Conservation (phyloP, 2,329 filamentous ascomycete species). For the Cytospora schulzeri region DNA sequence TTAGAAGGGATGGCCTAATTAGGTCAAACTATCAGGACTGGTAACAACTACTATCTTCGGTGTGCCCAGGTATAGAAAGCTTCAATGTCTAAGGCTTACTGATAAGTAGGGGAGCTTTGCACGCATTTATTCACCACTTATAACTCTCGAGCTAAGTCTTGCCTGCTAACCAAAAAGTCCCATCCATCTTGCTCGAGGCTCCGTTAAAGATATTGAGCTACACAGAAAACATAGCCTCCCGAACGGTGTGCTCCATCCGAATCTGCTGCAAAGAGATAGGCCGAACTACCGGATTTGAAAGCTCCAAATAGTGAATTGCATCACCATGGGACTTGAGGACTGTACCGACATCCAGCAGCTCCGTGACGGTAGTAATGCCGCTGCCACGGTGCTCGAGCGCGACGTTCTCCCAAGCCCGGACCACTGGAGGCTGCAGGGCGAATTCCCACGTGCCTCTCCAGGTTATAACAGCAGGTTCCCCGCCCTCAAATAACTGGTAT, state of each 20-base stretch:
- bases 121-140: no score
- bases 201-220: no score
- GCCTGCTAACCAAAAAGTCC: no score
- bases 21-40: no score
- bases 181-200: no score
- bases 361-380: constrained; percentile 30
- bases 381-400: constrained; percentile 29
- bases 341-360: constrained; percentile 31
- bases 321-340: constrained; percentile 37
- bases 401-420: constrained; percentile 37
- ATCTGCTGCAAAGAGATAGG: constrained; percentile 41
- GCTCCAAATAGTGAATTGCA: constrained; percentile 36
- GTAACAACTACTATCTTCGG: no score
- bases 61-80: no score
- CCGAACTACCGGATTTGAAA: constrained; percentile 36
- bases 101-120: no score
- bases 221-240: no score
- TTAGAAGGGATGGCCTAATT: no score
- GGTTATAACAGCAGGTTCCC: constrained; percentile 30
- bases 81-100: no score
- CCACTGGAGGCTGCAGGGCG: constrained; percentile 30
- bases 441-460: constrained; percentile 38
- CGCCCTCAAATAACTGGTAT: constrained; percentile 31
- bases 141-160: no score
- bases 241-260: constrained; percentile 33